Evolutionary conservation across 176 grass and related monocot genomes (phyloP), one percentile per base, ranked within the genome.

Genomic region (Eleusine coracana): DNA sequence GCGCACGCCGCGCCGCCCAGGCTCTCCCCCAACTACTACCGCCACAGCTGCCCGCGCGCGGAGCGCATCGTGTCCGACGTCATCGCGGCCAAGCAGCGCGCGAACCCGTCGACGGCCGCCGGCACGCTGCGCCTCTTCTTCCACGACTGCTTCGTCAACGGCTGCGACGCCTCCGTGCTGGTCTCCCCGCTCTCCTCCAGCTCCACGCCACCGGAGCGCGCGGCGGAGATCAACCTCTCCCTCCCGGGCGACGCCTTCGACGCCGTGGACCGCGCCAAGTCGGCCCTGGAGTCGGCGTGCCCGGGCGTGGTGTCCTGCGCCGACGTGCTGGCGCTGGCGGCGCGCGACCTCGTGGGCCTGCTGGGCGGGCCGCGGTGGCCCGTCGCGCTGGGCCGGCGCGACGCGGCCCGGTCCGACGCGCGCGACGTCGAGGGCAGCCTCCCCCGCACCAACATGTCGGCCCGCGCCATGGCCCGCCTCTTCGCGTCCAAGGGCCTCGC

Each of bases 111-210:
- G 17, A 94, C 95, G 8, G 95, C 90, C 3, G 95, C 92, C 2
- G 92, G 92, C 59, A 84, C 92, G 61, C 92, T 97, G 39, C 92
- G 92, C 0, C 92, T 97, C 90, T 97, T 97, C 92, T 97, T 97
- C 92, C 95, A 97, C 86, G 95, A 97, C 86, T 94, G 95, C 86
- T 97, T 97, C 88, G 88, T 91, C 40, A 76, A 67, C 60, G 95
- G 95, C 78, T 96, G 94, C 86, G 95, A 97, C 74, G 95, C 92
- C 11, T 97, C 95, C 6, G 75, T 97, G 13, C 88, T 97, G 16
- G 79, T 94, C 51, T 91, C 92, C 45, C 70, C 81, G 12, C 81
- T 88, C 66, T 48, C 92, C 77, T 1, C 71, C 17, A 59, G 25
- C 25, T 25, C 85, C 0, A 66, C 87, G 12, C 66, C 87, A 0